Conservation (phyloP, 331 rosid species). For the Rosa hybrid region DNA sequence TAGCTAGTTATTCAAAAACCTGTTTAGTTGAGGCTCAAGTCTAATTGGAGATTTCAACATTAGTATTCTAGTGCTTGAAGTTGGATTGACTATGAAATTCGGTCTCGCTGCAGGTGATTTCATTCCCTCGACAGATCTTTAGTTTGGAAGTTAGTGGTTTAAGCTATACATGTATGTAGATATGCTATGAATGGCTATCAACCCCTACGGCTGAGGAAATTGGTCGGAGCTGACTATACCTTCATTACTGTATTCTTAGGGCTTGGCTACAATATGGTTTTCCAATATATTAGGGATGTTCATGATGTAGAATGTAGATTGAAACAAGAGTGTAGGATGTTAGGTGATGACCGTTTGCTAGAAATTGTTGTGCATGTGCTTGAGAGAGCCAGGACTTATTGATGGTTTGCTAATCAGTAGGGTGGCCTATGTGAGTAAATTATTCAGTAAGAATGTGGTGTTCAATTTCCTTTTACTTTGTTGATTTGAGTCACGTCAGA, state of each 20-base stretch:
- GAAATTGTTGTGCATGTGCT: neutral
- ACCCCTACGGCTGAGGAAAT: too few species aligned
- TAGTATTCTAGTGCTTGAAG: too few species aligned
- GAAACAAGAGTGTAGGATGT: neutral
- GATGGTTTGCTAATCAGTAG: neutral
- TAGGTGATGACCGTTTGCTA: neutral
- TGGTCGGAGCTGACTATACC: neutral
- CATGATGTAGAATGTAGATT: neutral
- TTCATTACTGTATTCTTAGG: too few species aligned
- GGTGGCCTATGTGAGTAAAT: neutral
- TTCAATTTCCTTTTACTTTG: neutral
- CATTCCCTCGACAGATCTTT: too few species aligned
- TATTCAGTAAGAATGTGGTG: neutral
- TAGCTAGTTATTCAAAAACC: too few species aligned
- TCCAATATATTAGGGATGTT: neutral
- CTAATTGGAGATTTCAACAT: too few species aligned
- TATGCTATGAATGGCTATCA: too few species aligned
- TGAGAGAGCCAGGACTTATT: neutral
- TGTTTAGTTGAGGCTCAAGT: too few species aligned
- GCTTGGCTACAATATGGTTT: neutral
- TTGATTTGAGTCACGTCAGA: too few species aligned
- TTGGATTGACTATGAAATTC: too few species aligned
- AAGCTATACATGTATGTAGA: neutral
- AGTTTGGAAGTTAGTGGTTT: neutral
- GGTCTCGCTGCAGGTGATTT: too few species aligned